Conservation (phyloP, 352 stramenopile species). For the Phytophthora capsici region DNA sequence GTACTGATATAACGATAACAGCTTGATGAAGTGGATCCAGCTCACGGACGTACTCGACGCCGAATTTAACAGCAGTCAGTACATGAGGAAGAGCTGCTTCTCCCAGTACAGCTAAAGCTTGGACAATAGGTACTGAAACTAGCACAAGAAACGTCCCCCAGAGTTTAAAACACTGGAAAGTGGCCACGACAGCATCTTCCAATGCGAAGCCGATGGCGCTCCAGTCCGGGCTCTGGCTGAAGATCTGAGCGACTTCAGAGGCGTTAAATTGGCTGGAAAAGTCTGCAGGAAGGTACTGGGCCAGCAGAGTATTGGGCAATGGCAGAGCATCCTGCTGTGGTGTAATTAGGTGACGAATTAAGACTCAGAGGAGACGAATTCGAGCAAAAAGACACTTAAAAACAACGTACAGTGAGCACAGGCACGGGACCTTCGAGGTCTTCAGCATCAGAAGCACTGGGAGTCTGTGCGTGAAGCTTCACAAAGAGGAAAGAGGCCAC, state of each 20-base stretch:
- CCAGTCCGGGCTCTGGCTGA: conserved; percentile 67
- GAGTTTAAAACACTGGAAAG: conserved; percentile 65
- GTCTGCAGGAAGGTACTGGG: conserved; percentile 21
- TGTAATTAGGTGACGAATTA: not conserved
- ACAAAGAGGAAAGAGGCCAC: conserved; percentile 16
- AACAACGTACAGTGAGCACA: conserved; percentile 16
- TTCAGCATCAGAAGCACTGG: not conserved
- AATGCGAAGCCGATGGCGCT: conserved; percentile 61
- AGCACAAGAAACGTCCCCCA: conserved; percentile 68
- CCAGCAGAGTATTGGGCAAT: conserved; percentile 8
- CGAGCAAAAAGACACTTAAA: not conserved
- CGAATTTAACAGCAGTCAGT: conserved; percentile 44
- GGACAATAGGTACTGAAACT: conserved; percentile 51
- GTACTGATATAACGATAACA: conserved; percentile 28
- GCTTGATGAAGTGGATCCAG: conserved; percentile 74
- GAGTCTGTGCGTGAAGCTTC: conserved; percentile 15
- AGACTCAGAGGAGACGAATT: not conserved
- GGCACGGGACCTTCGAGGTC: conserved; percentile 16
- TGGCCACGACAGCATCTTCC: conserved; percentile 55
- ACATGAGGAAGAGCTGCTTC: conserved; percentile 77
- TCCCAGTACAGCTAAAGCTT: conserved; percentile 43
- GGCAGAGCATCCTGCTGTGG: conserved; percentile 28
- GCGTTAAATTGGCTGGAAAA: conserved; percentile 28
- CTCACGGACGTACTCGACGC: conserved; percentile 48
- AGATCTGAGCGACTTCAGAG: conserved; percentile 46